Conservation (phyloP, 1,284 basidiomycete genomes). For the Mycena sp. region DNA sequence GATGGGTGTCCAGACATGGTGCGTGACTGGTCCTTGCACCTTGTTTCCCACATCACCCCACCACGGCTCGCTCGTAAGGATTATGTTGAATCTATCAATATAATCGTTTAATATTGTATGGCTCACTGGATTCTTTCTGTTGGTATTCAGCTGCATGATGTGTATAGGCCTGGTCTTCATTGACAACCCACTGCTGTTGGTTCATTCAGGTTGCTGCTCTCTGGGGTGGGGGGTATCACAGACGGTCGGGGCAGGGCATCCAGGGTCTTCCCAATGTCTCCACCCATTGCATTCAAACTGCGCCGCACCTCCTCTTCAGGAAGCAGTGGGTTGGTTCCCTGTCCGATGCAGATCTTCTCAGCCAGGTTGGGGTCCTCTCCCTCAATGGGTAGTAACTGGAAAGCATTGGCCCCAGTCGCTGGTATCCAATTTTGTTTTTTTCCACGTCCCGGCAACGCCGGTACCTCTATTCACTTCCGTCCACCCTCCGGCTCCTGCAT, state of each 20-base stretch:
- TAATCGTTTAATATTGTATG: conserved; percentile 33
- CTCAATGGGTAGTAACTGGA: too few species aligned
- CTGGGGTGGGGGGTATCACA: neutral
- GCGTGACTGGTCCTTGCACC: conserved; percentile 23
- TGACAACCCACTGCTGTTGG: neutral
- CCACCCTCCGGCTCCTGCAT: neutral
- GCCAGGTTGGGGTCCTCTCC: too few species aligned
- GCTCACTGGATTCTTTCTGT: conserved; percentile 21
- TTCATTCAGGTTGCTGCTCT: conserved; percentile 16
- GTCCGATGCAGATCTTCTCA: too few species aligned
- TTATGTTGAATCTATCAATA: conserved; percentile 30
- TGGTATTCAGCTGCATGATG: conserved; percentile 33
- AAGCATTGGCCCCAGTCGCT: too few species aligned
- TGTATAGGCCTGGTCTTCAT: conserved; percentile 28
- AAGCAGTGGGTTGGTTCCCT: too few species aligned
- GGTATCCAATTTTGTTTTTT: too few species aligned
- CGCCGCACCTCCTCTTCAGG: too few species aligned
- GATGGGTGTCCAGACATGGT: too few species aligned
- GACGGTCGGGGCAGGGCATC: too few species aligned
- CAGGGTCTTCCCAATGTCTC: too few species aligned
- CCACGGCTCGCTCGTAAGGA: conserved; percentile 37
- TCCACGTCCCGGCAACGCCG: neutral
- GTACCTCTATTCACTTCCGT: neutral
- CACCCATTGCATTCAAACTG: too few species aligned
- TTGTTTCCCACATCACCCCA: conserved; percentile 29